Evolutionary conservation across 345 rosid species (phyloP).

Genomic region (Populus deltoides): DNA sequence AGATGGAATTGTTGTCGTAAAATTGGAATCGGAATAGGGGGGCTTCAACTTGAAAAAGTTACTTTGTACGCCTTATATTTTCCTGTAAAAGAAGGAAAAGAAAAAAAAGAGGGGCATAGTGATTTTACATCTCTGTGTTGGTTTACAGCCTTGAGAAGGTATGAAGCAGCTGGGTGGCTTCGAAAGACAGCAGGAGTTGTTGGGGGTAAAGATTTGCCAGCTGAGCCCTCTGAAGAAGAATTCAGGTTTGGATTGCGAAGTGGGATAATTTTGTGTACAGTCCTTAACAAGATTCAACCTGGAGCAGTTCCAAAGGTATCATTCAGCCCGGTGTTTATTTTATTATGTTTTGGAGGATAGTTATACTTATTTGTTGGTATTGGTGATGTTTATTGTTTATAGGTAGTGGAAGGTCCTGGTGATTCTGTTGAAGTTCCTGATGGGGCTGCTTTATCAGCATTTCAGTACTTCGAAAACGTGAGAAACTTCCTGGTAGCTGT

Average conservation of each 20-base stretch:
- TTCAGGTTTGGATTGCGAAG: slow-evolving; percentile 30
- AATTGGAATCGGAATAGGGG: not conserved
- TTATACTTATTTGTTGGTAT: not conserved
- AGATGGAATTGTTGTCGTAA: not conserved
- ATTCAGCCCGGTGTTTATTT: not conserved
- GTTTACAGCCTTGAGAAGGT: slow-evolving; percentile 23
- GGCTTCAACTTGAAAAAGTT: not conserved
- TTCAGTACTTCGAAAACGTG: slow-evolving; percentile 34
- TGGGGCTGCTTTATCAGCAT: slow-evolving; percentile 36
- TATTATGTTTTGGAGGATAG: not conserved
- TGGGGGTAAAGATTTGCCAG: slow-evolving; percentile 29
- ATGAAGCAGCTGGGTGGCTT: slow-evolving; percentile 37
- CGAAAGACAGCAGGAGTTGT: slow-evolving; percentile 24
- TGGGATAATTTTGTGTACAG: slow-evolving; percentile 33
- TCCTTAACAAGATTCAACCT: slow-evolving; percentile 33
- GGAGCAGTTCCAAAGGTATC: slow-evolving; percentile 34
- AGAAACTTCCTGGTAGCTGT: slow-evolving; percentile 34
- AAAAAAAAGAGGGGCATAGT: not conserved
- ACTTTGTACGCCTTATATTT: not conserved
- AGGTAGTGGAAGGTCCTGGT: slow-evolving; percentile 34
- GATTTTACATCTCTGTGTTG: not conserved
- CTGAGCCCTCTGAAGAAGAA: slow-evolving; percentile 38
- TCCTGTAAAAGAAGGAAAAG: not conserved
- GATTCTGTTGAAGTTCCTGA: slow-evolving; percentile 29
- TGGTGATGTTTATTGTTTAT: not conserved